phyloP scores from a whole-genome alignment of 805 yeast species.

The Teunomyces pallodes region DNA sequence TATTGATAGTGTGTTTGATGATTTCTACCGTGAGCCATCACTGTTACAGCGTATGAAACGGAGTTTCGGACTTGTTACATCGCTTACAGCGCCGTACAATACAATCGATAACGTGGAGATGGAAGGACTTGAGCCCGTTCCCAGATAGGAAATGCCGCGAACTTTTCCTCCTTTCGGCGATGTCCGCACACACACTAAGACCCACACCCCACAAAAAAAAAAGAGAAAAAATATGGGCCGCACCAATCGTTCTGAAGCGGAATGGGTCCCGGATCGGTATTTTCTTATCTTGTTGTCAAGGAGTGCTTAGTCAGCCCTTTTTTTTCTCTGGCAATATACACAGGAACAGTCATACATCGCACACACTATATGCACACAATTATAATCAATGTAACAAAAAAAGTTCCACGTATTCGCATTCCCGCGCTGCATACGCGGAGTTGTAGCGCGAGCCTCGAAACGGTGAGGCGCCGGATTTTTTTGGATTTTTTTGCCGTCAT shows the following conservation, averaged over 20 bases:
- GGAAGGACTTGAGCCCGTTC: not conserved
- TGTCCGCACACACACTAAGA: too few relatives aligned
- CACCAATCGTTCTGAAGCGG: too few relatives aligned
- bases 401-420: too few relatives aligned
- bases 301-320: too few relatives aligned
- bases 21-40: constrained; percentile 24
- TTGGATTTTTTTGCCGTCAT: not conserved
- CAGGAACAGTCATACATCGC: too few relatives aligned
- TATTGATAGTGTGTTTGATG: constrained; percentile 37
- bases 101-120: not conserved
- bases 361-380: too few relatives aligned
- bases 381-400: too few relatives aligned
- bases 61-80: not conserved
- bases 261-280: too few relatives aligned
- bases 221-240: not conserved
- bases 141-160: not conserved
- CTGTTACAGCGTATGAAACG: constrained; percentile 7
- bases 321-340: too few relatives aligned
- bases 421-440: too few relatives aligned
- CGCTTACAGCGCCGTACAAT: not conserved
- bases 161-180: not conserved
- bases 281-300: too few relatives aligned
- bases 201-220: not conserved
- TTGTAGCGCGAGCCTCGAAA: too few relatives aligned
- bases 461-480: not conserved